Evolutionary conservation across 2,329 filamentous ascomycete species (phyloP), one percentile per base, ranked within the genome.

Genomic region (Hypoxylon sp.): DNA sequence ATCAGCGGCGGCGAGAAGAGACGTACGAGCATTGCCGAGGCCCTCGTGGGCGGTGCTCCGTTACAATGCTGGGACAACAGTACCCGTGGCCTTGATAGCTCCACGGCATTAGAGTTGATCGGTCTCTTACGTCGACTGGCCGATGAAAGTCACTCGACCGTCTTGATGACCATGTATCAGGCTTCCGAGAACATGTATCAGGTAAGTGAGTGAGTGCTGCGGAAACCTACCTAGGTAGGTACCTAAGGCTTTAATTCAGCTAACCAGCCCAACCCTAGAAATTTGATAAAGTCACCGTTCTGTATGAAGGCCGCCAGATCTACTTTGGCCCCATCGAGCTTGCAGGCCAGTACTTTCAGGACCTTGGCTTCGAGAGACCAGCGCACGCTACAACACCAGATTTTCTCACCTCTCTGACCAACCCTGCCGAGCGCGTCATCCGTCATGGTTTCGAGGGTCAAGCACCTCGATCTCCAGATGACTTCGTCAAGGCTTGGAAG

Each of bases 101-200:
- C 89, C 74, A 92, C 91, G 75, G 89, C 90, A 54, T 83, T 91
- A 62, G 88, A 91, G 75, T 92, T 92, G 73, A 87, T 85, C 77
- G 88, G 86, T 77, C 91, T 88, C 1, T 79, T 92, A 7, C 85
- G 87, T 22, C 17, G 60, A 15, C 62, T 59, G 7, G 68, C 70
- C 1, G 61, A 69, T 20, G 10, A 64, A 39, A 80, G 89, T 52
- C 34, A 55, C 19, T 59, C 57, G 8, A 64, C 70, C 0, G 62
- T 65, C 11, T 55, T 61, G 2, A 67, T 73, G n/a, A 89, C 88
- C 63, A 90, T 92, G 74, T 92, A 92, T 76, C 90, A 92, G 75
- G 85, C 89, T 2, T 84, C 85, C 1, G 84, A 88, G 73, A 80
- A 77, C 55, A 84, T 83, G 62, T 91, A 89, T 72, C 87, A 89